A percentile compares a stretch with the other conserved stretches of the same genome.
Evolutionary conservation across 768 basidiomycete genomes (phyloP).

Genomic region (Amanita rubescens): DNA sequence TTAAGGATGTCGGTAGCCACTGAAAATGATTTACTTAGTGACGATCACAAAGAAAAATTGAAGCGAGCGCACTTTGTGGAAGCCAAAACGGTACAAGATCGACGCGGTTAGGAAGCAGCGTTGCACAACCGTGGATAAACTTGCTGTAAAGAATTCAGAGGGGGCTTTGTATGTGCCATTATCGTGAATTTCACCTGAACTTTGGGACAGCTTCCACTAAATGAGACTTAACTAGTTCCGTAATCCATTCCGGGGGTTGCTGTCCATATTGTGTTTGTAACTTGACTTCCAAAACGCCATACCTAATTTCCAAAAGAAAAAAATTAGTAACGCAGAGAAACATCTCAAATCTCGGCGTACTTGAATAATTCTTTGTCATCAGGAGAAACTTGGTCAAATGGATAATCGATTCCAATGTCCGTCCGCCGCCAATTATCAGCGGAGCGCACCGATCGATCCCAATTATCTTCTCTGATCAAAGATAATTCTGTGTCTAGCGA

Average conservation of each 20-base stretch:
- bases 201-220: constrained; percentile 97
- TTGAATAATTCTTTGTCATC: constrained; percentile 94
- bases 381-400: constrained; percentile 66
- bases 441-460: constrained; percentile 76
- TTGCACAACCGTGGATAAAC: constrained; percentile 96
- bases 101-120: constrained; percentile 84
- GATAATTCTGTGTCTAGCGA: constrained; percentile 96
- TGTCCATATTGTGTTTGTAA: constrained; percentile 94
- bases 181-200: constrained; percentile 55
- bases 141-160: constrained; percentile 40
- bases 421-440: constrained; percentile 90
- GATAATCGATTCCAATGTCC: constrained; percentile 89
- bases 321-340: constrained; percentile 1
- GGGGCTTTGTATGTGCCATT: not conserved
- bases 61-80: constrained; percentile 65
- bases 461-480: constrained; percentile 93
- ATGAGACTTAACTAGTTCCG: constrained; percentile 91
- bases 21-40: constrained; percentile 19
- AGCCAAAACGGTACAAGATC: constrained; percentile 98
- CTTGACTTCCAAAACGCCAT: constrained; percentile 96
- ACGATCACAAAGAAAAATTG: not conserved
- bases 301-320: constrained; percentile 28
- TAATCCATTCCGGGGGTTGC: constrained; percentile 93
- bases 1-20: constrained; percentile 97
- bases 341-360: constrained; percentile 25